Evolutionary conservation across 306 rosid species (phyloP).

Genomic region (Lathyrus sativus): DNA sequence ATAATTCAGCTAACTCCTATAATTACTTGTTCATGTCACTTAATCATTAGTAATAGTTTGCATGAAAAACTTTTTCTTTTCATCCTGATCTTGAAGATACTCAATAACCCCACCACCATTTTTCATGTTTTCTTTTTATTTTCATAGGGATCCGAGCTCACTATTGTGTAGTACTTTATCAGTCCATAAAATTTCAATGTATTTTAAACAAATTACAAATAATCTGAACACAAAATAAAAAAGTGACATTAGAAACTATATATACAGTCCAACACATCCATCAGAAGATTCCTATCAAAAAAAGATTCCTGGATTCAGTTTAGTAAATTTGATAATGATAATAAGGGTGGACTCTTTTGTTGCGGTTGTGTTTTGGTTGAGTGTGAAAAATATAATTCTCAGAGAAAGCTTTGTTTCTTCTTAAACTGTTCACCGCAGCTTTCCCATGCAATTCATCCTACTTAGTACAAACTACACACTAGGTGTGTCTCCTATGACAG

Average conservation of each 20-base stretch:
- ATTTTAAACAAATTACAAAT: background rate
- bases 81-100: conserved; percentile 34
- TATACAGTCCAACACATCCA: conserved; percentile 25
- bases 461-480: conserved; percentile 15
- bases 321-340: conserved; percentile 27
- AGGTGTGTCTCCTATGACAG: conserved; percentile 34
- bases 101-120: conserved; percentile 33
- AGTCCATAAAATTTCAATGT: conserved; percentile 33
- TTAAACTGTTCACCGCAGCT: conserved; percentile 42
- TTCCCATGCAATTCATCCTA: conserved; percentile 34
- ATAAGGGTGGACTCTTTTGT: conserved; percentile 23
- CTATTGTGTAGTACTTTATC: conserved; percentile 30
- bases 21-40: no score
- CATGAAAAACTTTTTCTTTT: conserved; percentile 28
- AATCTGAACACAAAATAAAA: conserved; percentile 16
- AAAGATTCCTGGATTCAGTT: conserved; percentile 33
- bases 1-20: no score
- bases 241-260: background rate
- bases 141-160: conserved; percentile 45
- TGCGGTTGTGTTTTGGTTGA: background rate
- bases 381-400: conserved; percentile 3
- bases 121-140: conserved; percentile 15
- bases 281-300: background rate
- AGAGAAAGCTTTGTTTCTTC: conserved; percentile 36
- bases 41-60: background rate